Evolutionary conservation across 495 filamentous ascomycete genomes (phyloP).

Genomic region (Cenococcum geophilum): DNA sequence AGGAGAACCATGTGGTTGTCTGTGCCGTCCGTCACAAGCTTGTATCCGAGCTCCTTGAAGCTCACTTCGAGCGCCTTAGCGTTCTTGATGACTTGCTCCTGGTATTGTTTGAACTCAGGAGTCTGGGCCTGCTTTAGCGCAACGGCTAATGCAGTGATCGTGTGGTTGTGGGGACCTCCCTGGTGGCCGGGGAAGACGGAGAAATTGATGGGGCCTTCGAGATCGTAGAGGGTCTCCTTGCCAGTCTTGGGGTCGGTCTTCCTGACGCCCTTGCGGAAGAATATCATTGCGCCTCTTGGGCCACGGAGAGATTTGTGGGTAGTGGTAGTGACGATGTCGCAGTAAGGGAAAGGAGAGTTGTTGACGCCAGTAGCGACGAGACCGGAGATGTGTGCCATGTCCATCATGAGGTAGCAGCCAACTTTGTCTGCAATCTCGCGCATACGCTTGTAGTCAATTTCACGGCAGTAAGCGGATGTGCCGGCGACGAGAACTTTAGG

Average conservation of each 20-base stretch:
- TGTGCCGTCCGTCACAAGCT: constrained; percentile 84
- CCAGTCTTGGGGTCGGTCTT: constrained; percentile 80
- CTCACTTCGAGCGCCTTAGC: constrained; percentile 75
- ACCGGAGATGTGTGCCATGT: constrained; percentile 98
- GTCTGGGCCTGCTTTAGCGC: constrained; percentile 89
- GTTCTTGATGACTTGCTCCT: constrained; percentile 79
- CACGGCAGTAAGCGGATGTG: constrained; percentile 87
- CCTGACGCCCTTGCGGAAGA: constrained; percentile 88
- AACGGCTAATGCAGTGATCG: constrained; percentile 90
- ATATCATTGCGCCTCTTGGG: constrained; percentile 95
- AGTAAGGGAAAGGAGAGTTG: constrained; percentile 78
- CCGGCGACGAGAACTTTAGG: constrained; percentile 95
- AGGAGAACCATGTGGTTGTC: constrained; percentile 95
- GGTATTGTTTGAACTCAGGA: constrained; percentile 82
- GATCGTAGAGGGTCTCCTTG: constrained; percentile 75
- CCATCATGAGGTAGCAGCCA: constrained; percentile 85
- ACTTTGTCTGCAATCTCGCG: constrained; percentile 79
- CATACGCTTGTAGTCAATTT: constrained; percentile 88
- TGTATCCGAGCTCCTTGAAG: constrained; percentile 77
- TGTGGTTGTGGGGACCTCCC: constrained; percentile 97
- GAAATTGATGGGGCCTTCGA: constrained; percentile 88
- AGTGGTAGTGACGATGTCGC: constrained; percentile 96
- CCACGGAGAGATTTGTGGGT: constrained; percentile 95
- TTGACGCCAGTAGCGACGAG: constrained; percentile 87
- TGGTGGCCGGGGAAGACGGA: constrained; percentile 99